Percentiles rank a stretch among this genome's conserved stretches.
Evolutionary conservation across 768 basidiomycete genomes (phyloP).

Genomic region (Asterophora parasitica): DNA sequence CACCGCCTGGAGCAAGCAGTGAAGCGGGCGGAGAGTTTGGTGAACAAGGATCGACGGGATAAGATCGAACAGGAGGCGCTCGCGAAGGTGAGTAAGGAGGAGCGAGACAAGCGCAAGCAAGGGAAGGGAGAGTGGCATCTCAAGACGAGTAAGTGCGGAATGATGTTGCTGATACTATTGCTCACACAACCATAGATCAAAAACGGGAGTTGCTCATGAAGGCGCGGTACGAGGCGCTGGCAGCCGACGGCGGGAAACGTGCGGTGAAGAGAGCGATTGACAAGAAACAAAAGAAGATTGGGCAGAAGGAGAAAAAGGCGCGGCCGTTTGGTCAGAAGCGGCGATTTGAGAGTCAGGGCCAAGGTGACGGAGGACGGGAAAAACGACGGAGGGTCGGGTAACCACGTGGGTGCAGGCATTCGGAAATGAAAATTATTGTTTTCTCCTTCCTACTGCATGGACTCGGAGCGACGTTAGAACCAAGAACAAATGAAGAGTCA

Average conservation of each 20-base stretch:
- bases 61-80: slow-evolving; percentile 70
- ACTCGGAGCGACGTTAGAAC: no score
- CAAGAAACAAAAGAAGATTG: slow-evolving; percentile 83
- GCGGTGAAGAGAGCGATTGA: slow-evolving; percentile 87
- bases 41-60: slow-evolving; percentile 68
- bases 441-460: no score
- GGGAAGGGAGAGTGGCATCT: slow-evolving; percentile 86
- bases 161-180: slow-evolving; percentile 3
- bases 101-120: slow-evolving; percentile 59
- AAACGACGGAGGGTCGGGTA: slow-evolving; percentile 19
- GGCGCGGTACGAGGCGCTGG: slow-evolving; percentile 77
- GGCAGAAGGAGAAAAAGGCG: slow-evolving; percentile 85
- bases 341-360: slow-evolving; percentile 3
- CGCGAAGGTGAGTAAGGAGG: slow-evolving; percentile 45
- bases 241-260: slow-evolving; percentile 66
- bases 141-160: slow-evolving; percentile 60
- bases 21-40: slow-evolving; percentile 70
- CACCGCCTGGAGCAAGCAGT: slow-evolving; percentile 64
- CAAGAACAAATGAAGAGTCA: no score
- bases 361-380: slow-evolving; percentile 9
- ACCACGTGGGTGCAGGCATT: slow-evolving; percentile 8
- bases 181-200: slow-evolving; percentile 47
- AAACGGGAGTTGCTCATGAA: slow-evolving; percentile 69
- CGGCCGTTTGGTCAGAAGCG: slow-evolving; percentile 49
- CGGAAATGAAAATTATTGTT: not conserved